Evolutionary conservation across 192 early-diverging fungal genomes (phyloP).

Genomic region (Backusella morwellensis): DNA sequence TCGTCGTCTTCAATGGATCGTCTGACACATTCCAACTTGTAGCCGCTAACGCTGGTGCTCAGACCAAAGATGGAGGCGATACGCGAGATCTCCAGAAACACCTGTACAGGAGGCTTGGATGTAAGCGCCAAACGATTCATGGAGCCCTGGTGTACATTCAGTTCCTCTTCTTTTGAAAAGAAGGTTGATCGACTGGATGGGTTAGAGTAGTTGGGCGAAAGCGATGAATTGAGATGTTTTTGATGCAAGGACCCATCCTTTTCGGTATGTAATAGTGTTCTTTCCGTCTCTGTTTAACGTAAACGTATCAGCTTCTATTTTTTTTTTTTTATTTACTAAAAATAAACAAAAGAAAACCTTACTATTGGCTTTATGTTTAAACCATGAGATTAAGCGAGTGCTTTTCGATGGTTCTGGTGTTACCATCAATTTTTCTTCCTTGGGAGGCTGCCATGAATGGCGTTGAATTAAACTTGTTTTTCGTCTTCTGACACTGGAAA

Average conservation of each 20-base stretch:
- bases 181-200: background rate
- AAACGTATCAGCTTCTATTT: background rate
- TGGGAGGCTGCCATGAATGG: background rate
- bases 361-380: background rate
- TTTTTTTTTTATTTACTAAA: background rate
- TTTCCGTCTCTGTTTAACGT: background rate
- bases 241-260: background rate
- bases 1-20: slow-evolving; percentile 31
- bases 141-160: slow-evolving; percentile 54
- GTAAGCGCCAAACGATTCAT: slow-evolving; percentile 67
- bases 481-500: background rate
- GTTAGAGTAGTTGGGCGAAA: background rate
- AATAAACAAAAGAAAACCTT: background rate
- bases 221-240: background rate
- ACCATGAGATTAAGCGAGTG: slow-evolving; percentile 1
- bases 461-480: background rate
- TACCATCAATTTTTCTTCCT: background rate
- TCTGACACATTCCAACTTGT: slow-evolving; percentile 52
- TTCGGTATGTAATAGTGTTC: slow-evolving; percentile 4
- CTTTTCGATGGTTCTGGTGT: slow-evolving; percentile 3
- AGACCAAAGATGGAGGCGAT: slow-evolving; percentile 48
- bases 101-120: slow-evolving; percentile 59
- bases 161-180: background rate
- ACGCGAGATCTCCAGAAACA: slow-evolving; percentile 62
- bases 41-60: slow-evolving; percentile 43